phyloP scores from a whole-genome alignment of 306 rosid genomes.

The Vigna mungo region DNA sequence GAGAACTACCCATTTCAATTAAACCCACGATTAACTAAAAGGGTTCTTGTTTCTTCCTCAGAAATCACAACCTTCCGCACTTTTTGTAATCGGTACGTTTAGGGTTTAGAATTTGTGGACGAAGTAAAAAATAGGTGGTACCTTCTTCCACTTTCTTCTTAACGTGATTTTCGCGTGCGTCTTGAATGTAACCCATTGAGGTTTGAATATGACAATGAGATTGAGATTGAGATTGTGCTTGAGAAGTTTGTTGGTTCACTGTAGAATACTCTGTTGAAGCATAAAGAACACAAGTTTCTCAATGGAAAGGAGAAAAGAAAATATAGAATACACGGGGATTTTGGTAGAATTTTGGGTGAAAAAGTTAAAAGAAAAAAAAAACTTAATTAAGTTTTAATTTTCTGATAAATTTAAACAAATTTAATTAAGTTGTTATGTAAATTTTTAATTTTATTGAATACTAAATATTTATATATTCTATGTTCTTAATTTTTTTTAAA shows the following conservation, averaged over 20 bases:
- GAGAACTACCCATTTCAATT: not conserved
- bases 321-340: no score
- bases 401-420: no score
- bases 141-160: conserved; percentile 99
- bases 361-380: no score
- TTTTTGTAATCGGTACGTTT: conserved; percentile 2
- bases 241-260: not conserved
- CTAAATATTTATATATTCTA: no score
- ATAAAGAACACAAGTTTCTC: not conserved
- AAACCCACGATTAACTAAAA: not conserved
- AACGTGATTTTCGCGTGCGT: conserved; percentile 94
- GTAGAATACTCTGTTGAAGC: not conserved
- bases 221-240: conserved; percentile 3
- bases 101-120: conserved; percentile 52
- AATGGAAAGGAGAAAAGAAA: no score
- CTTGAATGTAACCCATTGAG: conserved; percentile 77
- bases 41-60: not conserved
- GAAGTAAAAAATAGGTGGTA: conserved; percentile 16
- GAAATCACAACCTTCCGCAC: not conserved
- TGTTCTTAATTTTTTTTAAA: no score
- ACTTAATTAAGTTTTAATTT: no score
- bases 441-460: no score
- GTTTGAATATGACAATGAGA: not conserved
- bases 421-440: no score
- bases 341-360: no score